Base-by-base conservation (phyloP, 345 rosid species). In the Aurinia saxatilis region DNA sequence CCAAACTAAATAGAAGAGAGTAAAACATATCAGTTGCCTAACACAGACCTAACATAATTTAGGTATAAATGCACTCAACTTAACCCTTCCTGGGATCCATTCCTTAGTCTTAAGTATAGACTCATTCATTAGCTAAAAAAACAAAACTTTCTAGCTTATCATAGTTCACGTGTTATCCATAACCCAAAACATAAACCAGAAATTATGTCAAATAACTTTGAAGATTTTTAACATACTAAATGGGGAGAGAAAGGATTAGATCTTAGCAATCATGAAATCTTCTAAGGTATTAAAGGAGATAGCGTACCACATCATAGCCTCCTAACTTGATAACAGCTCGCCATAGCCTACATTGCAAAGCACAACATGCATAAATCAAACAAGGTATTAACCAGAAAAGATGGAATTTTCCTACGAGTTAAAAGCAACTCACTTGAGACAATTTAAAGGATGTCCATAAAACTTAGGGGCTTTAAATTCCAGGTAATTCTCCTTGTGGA, bases 391-490 rank as follows among this genome's bases (percentile, higher is more conserved):
- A 30, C 38, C 42, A 55, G n/a, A 33, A 21, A 30, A 52, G 42
- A 57, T 2, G 5, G 48, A 8, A 56, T 19, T 16, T 31, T 38
- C 7, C 2, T 23, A 52, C 27, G 55, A 50, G 11, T 0, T 34
- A 34, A 49, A 56, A 34, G 56, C 42, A 38, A 73, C 88, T 74
- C 68, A 90, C 97, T 90, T 90, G 30, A 90, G 85, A 66, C 90
- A 87, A 61, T 87, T 90, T 17, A 90, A 71, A 2, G 96, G 97
- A 63, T 85, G 87, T 54, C 97, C 97, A 49, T 90, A 90, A 73
- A 90, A 90, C 77, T 88, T 85, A 7, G 95, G 96, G n/a, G 95
- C 80, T 73, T 91, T 88, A 70, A 85, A 91, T 38, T 91, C 98
- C 57, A 85, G 60, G 52, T 71, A 60, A 57, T 68, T 70, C 58